Evolutionary conservation across 2,329 filamentous ascomycete species (phyloP), one percentile per base, ranked within the genome.

Genomic region (Dactylellina sp.): DNA sequence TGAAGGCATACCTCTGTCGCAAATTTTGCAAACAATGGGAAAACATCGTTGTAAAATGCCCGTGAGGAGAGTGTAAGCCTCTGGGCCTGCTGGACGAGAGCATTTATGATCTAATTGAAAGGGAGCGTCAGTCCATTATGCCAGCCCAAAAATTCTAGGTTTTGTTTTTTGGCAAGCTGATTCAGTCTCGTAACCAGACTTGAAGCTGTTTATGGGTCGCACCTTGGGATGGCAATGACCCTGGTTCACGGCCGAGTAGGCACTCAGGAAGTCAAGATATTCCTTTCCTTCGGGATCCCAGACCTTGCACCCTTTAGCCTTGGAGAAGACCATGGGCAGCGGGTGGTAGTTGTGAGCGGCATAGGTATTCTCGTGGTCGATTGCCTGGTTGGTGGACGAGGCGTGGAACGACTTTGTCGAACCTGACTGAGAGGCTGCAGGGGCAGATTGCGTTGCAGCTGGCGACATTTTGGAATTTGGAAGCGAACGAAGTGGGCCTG

Each of bases 341-440:
- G 95, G 95, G 83, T 98, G 93, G 86, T 99, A 99, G 85, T 99
- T 99, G 87, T 99, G 95, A 53, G 95, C 95, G 55, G 95, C 95
- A 82, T 88, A 94, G 80, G 91, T 85, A 79, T 91, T 85, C 84
- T 99, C 95, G 60, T 89, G 84, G 60, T 88, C 84, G 81, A 97
- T 96, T 78, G 95, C 94, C 78, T 86, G 85, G 68, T 89, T 84
- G 46, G 93, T 93, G 24, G 94, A 93, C 18, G 91, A 81, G 63
- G 92, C 86, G 83, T 97, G 95, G 84, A 77, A 88, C 88, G 72
- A 80, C 39, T 52, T 46, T 35, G 25, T 25, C 14, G 65, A 52
- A 42, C 57, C 65, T 2, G 65, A 57, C 37, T 71, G 65, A 20
- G 47, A 60, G 46, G 47, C 14, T 12, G 24, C 37, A 28, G 47